These are phyloP conservation scores for Cardamine occulta DNA, from an alignment of 345 rosid genomes.

Conservation along the genomic window DNA sequence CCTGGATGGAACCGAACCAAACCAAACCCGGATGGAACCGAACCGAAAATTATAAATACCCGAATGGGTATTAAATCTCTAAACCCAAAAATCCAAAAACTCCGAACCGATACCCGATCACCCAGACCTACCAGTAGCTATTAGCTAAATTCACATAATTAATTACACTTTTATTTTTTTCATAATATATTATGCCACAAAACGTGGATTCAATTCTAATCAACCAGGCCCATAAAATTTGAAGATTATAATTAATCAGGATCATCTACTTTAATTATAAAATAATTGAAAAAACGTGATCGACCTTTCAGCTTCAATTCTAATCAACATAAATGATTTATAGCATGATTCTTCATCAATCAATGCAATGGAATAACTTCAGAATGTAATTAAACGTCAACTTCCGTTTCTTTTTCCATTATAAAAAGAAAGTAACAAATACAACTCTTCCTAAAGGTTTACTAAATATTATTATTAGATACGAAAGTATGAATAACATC, in stretches of 20 bases:
- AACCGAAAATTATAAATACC: too few relatives aligned
- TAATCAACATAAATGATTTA: conserved; percentile 10
- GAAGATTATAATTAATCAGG: too few relatives aligned
- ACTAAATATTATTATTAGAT: neutral
- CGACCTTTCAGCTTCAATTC: conserved; percentile 29
- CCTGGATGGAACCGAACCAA: too few relatives aligned
- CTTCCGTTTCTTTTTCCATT: conserved; percentile 26
- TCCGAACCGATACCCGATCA: too few relatives aligned
- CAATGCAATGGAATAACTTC: conserved; percentile 31
- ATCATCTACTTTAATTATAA: neutral
- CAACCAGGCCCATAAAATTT: neutral
- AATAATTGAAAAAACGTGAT: neutral
- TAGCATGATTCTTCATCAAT: conserved; percentile 23
- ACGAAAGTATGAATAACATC: conserved; percentile 26
- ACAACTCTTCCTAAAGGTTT: neutral
- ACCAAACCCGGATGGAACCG: too few relatives aligned
- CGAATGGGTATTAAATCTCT: too few relatives aligned
- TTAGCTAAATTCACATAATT: too few relatives aligned
- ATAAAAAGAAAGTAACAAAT: conserved; percentile 21
- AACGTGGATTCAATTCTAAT: too few relatives aligned
- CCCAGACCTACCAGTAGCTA: too few relatives aligned
- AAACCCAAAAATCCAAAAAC: too few relatives aligned
- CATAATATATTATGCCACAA: too few relatives aligned
- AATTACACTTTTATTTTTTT: too few relatives aligned
- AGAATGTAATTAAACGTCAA: neutral